phyloP scores from a whole-genome alignment of 2,329 filamentous ascomycete species.

The Cordyceps javanica region DNA sequence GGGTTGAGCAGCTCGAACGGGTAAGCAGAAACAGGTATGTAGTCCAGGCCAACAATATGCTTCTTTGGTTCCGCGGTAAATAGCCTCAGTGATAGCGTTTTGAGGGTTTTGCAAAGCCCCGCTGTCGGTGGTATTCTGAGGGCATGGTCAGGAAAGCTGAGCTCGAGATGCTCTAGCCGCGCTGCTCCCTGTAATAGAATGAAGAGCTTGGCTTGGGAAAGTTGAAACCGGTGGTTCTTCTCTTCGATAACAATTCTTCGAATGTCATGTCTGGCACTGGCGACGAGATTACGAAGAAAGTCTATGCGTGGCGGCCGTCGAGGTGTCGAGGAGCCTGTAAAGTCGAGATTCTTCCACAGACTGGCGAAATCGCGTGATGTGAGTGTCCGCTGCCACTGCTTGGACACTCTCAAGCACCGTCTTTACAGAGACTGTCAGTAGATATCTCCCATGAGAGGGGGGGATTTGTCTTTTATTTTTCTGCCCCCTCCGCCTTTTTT shows the following conservation, averaged over 20 bases:
- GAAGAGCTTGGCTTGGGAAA: conserved; percentile 25
- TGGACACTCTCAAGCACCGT: conserved; percentile 27
- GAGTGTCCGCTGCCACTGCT: conserved; percentile 26
- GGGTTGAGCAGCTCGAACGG: conserved; percentile 12
- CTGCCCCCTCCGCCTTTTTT: too few relatives aligned
- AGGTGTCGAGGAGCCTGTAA: conserved; percentile 19
- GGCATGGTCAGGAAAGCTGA: conserved; percentile 14
- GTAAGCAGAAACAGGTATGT: neutral
- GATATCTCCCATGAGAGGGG: too few relatives aligned
- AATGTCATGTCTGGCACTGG: conserved; percentile 26
- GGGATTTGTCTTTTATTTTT: too few relatives aligned
- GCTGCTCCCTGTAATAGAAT: conserved; percentile 21
- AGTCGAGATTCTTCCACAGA: conserved; percentile 28
- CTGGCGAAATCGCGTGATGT: conserved; percentile 22
- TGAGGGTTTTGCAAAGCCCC: conserved; percentile 12
- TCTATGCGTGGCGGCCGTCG: conserved; percentile 20
- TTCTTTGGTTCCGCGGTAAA: neutral
- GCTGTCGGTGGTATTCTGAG: conserved; percentile 2
- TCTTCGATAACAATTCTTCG: conserved; percentile 24
- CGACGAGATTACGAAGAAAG: conserved; percentile 24
- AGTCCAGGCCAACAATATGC: conserved; percentile 4
- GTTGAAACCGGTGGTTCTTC: conserved; percentile 20
- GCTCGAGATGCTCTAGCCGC: conserved; percentile 23
- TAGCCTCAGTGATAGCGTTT: neutral
- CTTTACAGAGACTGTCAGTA: neutral